A percentile compares a stretch with the other conserved stretches of the same genome.
phyloP scores from a whole-genome alignment of 768 basidiomycete genomes.

The Termitomyces sp. region DNA sequence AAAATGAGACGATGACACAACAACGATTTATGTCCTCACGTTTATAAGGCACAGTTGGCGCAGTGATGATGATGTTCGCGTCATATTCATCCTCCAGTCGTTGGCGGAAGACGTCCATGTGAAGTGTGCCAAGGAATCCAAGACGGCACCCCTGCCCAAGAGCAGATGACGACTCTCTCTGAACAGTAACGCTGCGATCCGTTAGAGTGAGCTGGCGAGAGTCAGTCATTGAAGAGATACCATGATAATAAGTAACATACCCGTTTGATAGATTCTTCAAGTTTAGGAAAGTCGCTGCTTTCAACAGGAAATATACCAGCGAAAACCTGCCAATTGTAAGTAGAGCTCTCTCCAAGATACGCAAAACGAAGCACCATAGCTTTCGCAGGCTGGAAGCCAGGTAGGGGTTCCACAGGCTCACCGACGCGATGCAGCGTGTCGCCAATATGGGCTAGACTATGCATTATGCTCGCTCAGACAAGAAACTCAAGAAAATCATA shows the following conservation, averaged over 20 bases:
- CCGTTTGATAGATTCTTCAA: constrained; percentile 93
- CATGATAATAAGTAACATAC: constrained; percentile 35
- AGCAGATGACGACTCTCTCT: constrained; percentile 89
- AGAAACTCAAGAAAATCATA: constrained; percentile 20
- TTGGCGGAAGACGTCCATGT: constrained; percentile 96
- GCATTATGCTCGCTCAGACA: background rate
- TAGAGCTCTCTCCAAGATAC: background rate
- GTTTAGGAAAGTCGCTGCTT: constrained; percentile 83
- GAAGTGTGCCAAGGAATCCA: constrained; percentile 92
- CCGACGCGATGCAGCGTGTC: constrained; percentile 85
- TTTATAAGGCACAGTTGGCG: constrained; percentile 94
- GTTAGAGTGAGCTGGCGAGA: constrained; percentile 66
- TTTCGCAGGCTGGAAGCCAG: constrained; percentile 88
- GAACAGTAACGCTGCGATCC: constrained; percentile 84
- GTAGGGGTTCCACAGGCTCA: constrained; percentile 72
- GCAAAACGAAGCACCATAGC: constrained; percentile 64
- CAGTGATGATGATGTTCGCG: constrained; percentile 91
- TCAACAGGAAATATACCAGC: constrained; percentile 95
- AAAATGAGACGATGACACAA: constrained; percentile 1
- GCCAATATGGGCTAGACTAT: constrained; percentile 73
- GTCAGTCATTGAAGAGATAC: constrained; percentile 4
- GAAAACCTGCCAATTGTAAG: constrained; percentile 56
- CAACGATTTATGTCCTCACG: constrained; percentile 32
- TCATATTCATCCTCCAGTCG: constrained; percentile 96
- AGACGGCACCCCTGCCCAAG: constrained; percentile 93